These are phyloP conservation scores for Cylindrotheca fusiformis DNA, from an alignment of 108 stramenopile genomes.

Conservation along the genomic window DNA sequence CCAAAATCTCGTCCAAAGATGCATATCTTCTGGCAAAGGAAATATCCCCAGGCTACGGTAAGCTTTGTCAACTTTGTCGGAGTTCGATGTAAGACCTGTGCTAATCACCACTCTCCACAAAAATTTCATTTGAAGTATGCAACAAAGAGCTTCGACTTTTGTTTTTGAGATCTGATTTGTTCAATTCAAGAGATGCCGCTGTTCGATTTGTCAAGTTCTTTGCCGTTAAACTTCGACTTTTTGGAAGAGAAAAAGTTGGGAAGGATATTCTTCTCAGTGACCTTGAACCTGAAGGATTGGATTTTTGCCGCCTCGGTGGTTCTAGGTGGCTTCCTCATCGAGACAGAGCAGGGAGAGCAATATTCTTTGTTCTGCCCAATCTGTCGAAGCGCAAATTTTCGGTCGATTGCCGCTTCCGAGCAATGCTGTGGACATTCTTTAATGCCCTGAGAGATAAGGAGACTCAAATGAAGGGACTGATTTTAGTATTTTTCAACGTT, in stretches of 20 bases:
- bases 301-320: background rate
- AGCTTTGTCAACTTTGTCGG: no score
- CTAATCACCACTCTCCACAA: no score
- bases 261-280: background rate
- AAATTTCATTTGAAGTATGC: slow-evolving; percentile 5
- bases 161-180: slow-evolving; percentile 38
- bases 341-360: slow-evolving; percentile 24
- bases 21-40: slow-evolving; percentile 4
- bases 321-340: slow-evolving; percentile 4
- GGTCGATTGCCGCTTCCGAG: background rate
- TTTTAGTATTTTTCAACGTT: slow-evolving; percentile 27
- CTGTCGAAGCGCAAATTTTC: background rate
- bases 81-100: no score
- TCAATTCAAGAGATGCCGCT: slow-evolving; percentile 28
- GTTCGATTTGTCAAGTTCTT: slow-evolving; percentile 24
- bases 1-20: slow-evolving; percentile 3
- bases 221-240: slow-evolving; percentile 21
- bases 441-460: slow-evolving; percentile 12
- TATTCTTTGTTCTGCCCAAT: slow-evolving; percentile 16
- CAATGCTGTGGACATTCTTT: background rate
- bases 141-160: slow-evolving; percentile 23
- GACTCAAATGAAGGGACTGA: slow-evolving; percentile 26
- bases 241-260: slow-evolving; percentile 14
- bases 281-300: background rate
- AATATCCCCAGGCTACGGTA: background rate